Percentiles rank a stretch among this genome's conserved stretches.
Evolutionary conservation across 495 filamentous ascomycete species (phyloP).

Genomic region (Daldinia loculata): DNA sequence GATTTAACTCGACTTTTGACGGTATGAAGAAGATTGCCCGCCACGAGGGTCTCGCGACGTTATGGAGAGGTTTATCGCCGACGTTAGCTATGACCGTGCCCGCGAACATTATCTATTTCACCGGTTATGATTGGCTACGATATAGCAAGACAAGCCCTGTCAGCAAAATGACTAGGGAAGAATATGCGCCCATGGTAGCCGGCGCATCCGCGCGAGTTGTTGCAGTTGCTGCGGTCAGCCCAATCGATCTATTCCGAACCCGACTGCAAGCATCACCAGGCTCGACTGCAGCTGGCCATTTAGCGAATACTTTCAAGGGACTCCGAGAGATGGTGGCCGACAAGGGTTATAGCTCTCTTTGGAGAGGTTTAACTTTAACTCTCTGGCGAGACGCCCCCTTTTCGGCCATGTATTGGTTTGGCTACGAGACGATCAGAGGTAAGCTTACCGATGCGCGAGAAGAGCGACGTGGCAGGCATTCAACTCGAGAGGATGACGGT

Average conservation of each 20-base stretch:
- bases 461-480: conserved; percentile 51
- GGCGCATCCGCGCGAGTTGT: conserved; percentile 79
- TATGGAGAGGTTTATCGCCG: conserved; percentile 93
- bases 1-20: conserved; percentile 91
- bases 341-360: conserved; percentile 82
- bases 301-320: conserved; percentile 77
- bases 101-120: conserved; percentile 97
- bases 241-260: conserved; percentile 95
- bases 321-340: conserved; percentile 78
- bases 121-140: conserved; percentile 96
- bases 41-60: conserved; percentile 84
- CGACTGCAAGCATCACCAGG: conserved; percentile 84
- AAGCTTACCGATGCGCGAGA: conserved; percentile 70
- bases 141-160: conserved; percentile 74
- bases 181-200: conserved; percentile 80
- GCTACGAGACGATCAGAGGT: conserved; percentile 84
- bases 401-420: conserved; percentile 97
- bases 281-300: conserved; percentile 58
- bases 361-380: conserved; percentile 91
- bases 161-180: conserved; percentile 64
- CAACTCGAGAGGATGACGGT: conserved; percentile 40
- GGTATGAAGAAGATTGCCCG: conserved; percentile 95
- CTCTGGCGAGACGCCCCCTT: conserved; percentile 98
- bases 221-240: conserved; percentile 84
- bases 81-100: conserved; percentile 95